Evolutionary conservation across 305 asterid genomes (phyloP).

Genomic region (Lippia alba): DNA sequence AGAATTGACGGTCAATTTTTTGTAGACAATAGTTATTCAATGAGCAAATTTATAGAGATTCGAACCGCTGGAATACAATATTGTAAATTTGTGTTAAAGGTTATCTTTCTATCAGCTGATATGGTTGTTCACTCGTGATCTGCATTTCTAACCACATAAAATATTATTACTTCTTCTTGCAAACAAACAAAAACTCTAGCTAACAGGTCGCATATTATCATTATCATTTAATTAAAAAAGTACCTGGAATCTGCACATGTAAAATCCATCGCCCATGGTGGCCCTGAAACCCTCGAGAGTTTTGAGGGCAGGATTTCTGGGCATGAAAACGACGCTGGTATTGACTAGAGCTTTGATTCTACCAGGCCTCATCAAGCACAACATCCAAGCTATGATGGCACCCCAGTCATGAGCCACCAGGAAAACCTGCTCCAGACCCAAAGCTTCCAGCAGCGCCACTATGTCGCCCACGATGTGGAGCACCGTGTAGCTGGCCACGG

Average conservation of each 20-base stretch:
- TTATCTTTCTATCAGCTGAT: no score
- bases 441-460: slow-evolving; percentile 33
- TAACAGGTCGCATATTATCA: no score
- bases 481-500: slow-evolving; percentile 27
- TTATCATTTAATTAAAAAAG: no score
- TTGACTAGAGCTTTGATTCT: slow-evolving; percentile 39
- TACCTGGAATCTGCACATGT: slow-evolving; percentile 48
- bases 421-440: slow-evolving; percentile 36
- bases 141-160: no score
- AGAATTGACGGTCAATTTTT: no score
- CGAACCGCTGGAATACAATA: no score
- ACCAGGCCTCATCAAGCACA: slow-evolving; percentile 45
- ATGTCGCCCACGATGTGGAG: slow-evolving; percentile 38
- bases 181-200: no score
- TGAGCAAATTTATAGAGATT: no score
- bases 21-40: no score
- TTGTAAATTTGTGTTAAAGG: no score
- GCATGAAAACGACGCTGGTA: slow-evolving; percentile 35
- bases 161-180: no score
- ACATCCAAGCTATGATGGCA: slow-evolving; percentile 37
- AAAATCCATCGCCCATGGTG: slow-evolving; percentile 38
- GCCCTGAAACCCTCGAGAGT: slow-evolving; percentile 33
- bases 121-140: no score
- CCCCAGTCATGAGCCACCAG: slow-evolving; percentile 49
- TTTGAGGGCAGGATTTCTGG: slow-evolving; percentile 29